phyloP scores from a whole-genome alignment of 2,329 filamentous ascomycete species.

The Exophiala xenobiotica region DNA sequence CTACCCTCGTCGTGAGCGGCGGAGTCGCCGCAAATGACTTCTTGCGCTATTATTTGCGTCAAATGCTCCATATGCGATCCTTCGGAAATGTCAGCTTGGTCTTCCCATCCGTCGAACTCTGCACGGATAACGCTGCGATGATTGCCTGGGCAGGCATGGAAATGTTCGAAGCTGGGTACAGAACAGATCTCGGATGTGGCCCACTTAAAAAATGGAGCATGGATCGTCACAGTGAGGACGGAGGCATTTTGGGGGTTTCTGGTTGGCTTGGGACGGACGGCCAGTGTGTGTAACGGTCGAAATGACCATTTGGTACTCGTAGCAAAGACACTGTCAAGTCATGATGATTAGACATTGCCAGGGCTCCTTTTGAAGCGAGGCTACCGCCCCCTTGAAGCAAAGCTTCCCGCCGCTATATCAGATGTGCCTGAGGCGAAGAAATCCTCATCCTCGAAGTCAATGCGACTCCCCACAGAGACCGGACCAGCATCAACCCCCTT shows the following conservation, averaged over 20 bases:
- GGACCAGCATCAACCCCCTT: too few relatives aligned
- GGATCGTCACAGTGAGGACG: constrained; percentile 60
- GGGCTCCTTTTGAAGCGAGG: too few relatives aligned
- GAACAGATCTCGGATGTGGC: constrained; percentile 59
- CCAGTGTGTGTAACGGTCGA: not conserved
- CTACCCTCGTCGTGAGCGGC: constrained; percentile 77
- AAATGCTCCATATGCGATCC: constrained; percentile 66
- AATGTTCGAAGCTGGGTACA: constrained; percentile 81
- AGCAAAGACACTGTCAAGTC: too few relatives aligned
- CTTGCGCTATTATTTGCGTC: constrained; percentile 64
- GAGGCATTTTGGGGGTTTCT: constrained; percentile 64
- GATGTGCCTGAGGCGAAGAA: too few relatives aligned
- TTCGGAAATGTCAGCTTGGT: constrained; percentile 61
- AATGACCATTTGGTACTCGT: too few relatives aligned
- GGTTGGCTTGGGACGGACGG: constrained; percentile 47
- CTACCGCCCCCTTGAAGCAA: too few relatives aligned
- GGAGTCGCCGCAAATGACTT: constrained; percentile 87
- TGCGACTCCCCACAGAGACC: too few relatives aligned
- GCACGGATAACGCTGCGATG: constrained; percentile 97
- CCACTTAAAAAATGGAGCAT: constrained; percentile 72
- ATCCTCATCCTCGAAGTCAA: too few relatives aligned
- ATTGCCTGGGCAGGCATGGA: constrained; percentile 91
- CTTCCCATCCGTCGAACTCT: constrained; percentile 74
- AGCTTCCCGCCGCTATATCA: too few relatives aligned
- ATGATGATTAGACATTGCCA: too few relatives aligned